Evolutionary conservation across 2,329 filamentous ascomycete species (phyloP).

Genomic region (Exophiala calicioides): DNA sequence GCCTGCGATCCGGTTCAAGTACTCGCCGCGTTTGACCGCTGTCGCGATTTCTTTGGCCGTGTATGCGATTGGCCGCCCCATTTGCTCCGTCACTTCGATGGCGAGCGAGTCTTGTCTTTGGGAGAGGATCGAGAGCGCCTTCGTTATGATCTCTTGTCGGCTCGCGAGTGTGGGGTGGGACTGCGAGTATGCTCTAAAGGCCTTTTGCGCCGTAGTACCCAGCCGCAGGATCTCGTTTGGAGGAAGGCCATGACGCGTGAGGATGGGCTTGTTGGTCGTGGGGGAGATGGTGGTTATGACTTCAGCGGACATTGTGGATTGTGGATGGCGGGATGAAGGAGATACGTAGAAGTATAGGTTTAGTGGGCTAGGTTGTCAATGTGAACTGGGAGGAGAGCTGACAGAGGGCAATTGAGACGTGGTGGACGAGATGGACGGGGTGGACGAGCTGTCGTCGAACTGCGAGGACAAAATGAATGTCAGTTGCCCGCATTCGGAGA

Average conservation of each 20-base stretch:
- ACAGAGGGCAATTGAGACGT: background rate
- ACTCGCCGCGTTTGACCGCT: slow-evolving; percentile 80
- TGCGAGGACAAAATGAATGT: too few species aligned
- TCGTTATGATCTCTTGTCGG: slow-evolving; percentile 77
- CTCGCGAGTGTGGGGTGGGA: slow-evolving; percentile 74
- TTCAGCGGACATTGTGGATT: slow-evolving; percentile 51
- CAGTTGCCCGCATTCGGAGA: background rate
- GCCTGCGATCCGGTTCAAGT: slow-evolving; percentile 79
- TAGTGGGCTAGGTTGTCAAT: too few species aligned
- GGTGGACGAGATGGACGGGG: too few species aligned
- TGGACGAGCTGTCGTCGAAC: too few species aligned
- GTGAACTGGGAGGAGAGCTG: background rate
- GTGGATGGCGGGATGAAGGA: slow-evolving; percentile 1
- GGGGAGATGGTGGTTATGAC: slow-evolving; percentile 81
- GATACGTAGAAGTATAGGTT: too few species aligned
- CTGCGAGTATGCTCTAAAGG: slow-evolving; percentile 75
- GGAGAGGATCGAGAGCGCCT: slow-evolving; percentile 70
- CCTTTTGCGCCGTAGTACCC: slow-evolving; percentile 69
- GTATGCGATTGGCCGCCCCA: slow-evolving; percentile 90
- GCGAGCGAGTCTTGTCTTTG: slow-evolving; percentile 77
- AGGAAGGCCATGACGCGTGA: slow-evolving; percentile 75
- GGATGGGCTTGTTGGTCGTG: slow-evolving; percentile 78
- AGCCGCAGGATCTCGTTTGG: slow-evolving; percentile 68
- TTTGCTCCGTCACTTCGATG: slow-evolving; percentile 85
- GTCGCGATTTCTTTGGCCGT: slow-evolving; percentile 81